Conservation (phyloP, 1,139 yeast genomes). For the Candida pseudoviswanathii region DNA sequence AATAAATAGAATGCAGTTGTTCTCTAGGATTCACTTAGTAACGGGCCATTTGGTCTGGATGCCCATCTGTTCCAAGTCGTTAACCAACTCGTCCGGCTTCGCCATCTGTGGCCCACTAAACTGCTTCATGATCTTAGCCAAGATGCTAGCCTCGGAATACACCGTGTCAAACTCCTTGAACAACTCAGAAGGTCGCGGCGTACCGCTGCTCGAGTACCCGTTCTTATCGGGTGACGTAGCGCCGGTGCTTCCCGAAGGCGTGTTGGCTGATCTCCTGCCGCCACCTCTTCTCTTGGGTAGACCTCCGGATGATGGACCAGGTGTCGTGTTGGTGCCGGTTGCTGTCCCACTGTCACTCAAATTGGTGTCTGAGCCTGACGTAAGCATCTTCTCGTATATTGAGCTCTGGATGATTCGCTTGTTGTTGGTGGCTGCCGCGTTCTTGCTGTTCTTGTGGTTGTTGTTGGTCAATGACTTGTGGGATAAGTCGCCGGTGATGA, state of each 20-base stretch:
- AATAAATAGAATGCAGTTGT: neutral
- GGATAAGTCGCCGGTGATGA: constrained; percentile 44
- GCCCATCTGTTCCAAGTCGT: constrained; percentile 43
- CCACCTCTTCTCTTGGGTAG: constrained; percentile 6
- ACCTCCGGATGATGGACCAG: neutral
- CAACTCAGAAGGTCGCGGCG: constrained; percentile 9
- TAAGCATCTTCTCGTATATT: constrained; percentile 38
- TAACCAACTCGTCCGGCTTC: constrained; percentile 33
- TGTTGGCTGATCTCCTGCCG: constrained; percentile 12
- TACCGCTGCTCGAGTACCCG: neutral
- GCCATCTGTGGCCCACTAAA: constrained; percentile 45
- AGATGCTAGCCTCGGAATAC: constrained; percentile 39
- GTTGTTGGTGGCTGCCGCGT: too few relatives aligned
- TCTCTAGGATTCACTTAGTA: constrained; percentile 3
- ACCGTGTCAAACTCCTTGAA: constrained; percentile 17
- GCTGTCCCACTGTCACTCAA: constrained; percentile 17
- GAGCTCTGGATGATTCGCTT: constrained; percentile 44
- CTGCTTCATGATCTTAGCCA: constrained; percentile 50
- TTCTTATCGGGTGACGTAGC: neutral
- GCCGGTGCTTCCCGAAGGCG: neutral
- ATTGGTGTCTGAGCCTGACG: constrained; percentile 48
- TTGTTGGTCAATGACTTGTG: constrained; percentile 22
- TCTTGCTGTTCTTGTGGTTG: constrained; percentile 4
- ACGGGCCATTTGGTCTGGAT: constrained; percentile 41
- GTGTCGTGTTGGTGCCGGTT: constrained; percentile 16